Conservation (phyloP, 164 flowering plant genomes). For the Protea cynaroides region DNA sequence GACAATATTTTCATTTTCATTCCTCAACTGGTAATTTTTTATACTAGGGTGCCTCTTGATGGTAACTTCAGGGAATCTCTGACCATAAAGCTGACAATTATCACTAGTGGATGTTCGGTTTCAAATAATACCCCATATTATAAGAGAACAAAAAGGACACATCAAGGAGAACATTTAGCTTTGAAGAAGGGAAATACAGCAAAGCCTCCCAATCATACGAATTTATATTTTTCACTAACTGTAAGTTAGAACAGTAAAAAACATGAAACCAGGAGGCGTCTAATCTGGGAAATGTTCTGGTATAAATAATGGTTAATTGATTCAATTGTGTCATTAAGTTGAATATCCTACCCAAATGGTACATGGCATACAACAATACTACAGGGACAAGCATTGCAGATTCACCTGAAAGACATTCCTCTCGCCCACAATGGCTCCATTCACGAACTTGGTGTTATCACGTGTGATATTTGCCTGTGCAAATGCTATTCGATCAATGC, state of each 20-base stretch:
- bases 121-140: no score
- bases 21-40: no score
- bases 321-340: not conserved
- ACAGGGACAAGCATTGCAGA: not conserved
- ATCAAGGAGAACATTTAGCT: not conserved
- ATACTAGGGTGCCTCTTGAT: no score
- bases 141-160: not conserved
- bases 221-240: not conserved
- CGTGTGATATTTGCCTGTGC: constrained; percentile 91
- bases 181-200: not conserved
- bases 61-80: no score
- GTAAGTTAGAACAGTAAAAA: not conserved
- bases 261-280: not conserved
- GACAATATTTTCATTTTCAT: no score
- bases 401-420: constrained; percentile 94
- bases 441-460: constrained; percentile 88
- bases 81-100: no score
- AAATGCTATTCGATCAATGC: constrained; percentile 88
- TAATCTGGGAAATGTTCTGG: not conserved
- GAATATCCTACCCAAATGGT: not conserved
- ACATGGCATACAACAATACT: not conserved
- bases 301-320: no score
- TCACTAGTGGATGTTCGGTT: no score
- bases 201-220: not conserved
- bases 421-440: constrained; percentile 94